A percentile compares a stretch with the other conserved stretches of the same genome.
Conservation (phyloP, 2,329 filamentous ascomycete species). For the Phyllosticta ampelicida region DNA sequence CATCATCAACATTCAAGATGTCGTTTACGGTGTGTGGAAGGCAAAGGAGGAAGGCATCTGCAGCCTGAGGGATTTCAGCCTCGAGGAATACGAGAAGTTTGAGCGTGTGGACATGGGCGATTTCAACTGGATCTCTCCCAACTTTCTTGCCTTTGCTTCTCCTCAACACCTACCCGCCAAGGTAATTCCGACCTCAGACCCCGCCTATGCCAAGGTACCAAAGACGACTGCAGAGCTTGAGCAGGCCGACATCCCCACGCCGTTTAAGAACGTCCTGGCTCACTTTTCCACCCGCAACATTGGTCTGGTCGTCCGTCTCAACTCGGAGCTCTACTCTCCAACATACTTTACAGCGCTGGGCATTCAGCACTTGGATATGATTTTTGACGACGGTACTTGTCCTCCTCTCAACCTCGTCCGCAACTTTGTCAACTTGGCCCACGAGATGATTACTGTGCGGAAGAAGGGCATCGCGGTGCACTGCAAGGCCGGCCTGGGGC, state of each 20-base stretch:
- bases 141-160: constrained; percentile 93
- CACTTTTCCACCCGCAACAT: constrained; percentile 85
- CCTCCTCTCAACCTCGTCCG: constrained; percentile 80
- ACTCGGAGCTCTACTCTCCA: constrained; percentile 90
- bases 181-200: constrained; percentile 60
- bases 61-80: constrained; percentile 82
- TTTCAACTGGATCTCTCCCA: constrained; percentile 97
- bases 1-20: constrained; percentile 87
- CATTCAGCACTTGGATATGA: constrained; percentile 97
- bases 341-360: constrained; percentile 95
- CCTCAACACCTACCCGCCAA: constrained; percentile 72
- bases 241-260: constrained; percentile 59
- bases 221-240: constrained; percentile 64
- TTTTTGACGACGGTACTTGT: constrained; percentile 97
- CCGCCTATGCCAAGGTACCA: constrained; percentile 64
- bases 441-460: constrained; percentile 84
- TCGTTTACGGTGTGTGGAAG: constrained; percentile 98
- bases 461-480: constrained; percentile 94
- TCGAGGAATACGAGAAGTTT: constrained; percentile 84
- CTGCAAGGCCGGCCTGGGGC: constrained; percentile 93
- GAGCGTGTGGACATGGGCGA: constrained; percentile 97
- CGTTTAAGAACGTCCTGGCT: constrained; percentile 90
- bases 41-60: constrained; percentile 93
- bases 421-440: constrained; percentile 88
- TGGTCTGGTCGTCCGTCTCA: constrained; percentile 86